phyloP scores from a whole-genome alignment of 345 rosid genomes.

The Excoecaria agallocha region DNA sequence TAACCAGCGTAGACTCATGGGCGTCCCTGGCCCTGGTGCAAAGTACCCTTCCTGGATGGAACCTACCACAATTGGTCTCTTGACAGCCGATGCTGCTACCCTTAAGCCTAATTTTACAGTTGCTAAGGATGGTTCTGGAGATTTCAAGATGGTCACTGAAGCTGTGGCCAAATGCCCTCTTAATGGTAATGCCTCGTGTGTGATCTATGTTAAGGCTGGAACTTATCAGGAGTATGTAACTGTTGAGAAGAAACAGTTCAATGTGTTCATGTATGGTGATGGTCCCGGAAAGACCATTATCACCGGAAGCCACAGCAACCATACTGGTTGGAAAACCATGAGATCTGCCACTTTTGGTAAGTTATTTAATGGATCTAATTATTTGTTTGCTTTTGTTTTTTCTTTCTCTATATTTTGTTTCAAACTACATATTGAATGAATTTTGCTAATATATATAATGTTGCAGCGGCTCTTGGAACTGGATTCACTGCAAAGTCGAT shows the following conservation, averaged over 20 bases:
- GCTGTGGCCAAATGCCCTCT: not conserved
- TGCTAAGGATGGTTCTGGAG: not conserved
- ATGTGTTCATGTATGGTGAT: conserved; percentile 24
- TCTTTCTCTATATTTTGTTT: no score
- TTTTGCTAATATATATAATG: not conserved
- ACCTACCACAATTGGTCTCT: not conserved
- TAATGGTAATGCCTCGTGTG: not conserved
- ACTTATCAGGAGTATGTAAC: conserved; percentile 16
- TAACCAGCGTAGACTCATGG: not conserved
- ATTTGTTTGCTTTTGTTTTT: no score
- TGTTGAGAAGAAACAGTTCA: conserved; percentile 11
- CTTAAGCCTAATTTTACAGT: conserved; percentile 11
- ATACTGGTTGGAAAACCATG: conserved; percentile 12
- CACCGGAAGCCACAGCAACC: conserved; percentile 11
- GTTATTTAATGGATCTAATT: not conserved
- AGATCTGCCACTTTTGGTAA: conserved; percentile 16
- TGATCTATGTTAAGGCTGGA: conserved; percentile 17
- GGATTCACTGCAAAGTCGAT: conserved; percentile 9
- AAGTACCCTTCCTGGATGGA: not conserved
- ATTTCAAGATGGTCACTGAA: conserved; percentile 4
- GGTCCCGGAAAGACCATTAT: conserved; percentile 16
- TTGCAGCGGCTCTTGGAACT: conserved; percentile 16
- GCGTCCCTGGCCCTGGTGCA: not conserved
- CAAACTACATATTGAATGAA: not conserved
- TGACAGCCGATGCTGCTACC: not conserved